A percentile compares a stretch with the other conserved stretches of the same genome.
Conservation (phyloP, 768 basidiomycete species). For the Dentipellis sp. region DNA sequence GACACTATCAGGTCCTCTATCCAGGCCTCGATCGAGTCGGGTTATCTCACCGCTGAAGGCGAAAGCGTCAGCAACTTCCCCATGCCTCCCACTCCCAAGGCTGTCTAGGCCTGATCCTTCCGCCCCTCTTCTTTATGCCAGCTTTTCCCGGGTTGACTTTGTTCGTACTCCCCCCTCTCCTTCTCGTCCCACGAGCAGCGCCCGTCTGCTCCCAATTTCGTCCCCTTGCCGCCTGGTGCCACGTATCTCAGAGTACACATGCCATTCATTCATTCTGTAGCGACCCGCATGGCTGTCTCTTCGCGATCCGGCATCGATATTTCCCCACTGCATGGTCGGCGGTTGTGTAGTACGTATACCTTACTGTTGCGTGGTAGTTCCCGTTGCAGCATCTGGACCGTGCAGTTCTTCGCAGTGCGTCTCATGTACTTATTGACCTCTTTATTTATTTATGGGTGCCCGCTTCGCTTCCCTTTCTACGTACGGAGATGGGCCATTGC, state of each 20-base stretch:
- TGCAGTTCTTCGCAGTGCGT: slow-evolving; percentile 5
- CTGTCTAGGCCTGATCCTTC: slow-evolving; percentile 4
- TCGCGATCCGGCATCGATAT: slow-evolving; percentile 3
- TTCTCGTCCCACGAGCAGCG: neutral
- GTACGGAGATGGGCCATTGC: neutral
- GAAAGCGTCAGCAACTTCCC: neutral
- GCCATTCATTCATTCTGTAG: neutral
- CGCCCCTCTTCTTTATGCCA: neutral
- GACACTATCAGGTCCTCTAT: neutral
- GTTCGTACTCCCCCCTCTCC: neutral
- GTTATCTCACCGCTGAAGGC: slow-evolving; percentile 1
- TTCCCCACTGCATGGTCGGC: neutral
- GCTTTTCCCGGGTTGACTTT: neutral
- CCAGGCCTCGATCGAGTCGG: slow-evolving; percentile 1
- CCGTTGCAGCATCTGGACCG: neutral
- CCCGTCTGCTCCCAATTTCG: neutral
- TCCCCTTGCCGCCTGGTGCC: neutral
- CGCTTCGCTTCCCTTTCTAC: neutral
- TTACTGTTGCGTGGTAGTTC: neutral
- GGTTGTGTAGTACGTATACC: neutral
- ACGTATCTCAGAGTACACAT: neutral
- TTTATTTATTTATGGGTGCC: slow-evolving; percentile 5
- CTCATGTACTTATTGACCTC: slow-evolving; percentile 2
- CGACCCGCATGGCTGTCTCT: neutral
- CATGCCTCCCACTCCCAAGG: slow-evolving; percentile 5